Percentiles rank a stretch among this genome's conserved stretches.
Conservation (phyloP, 2,329 filamentous ascomycete species). For the Penicillium sp. region DNA sequence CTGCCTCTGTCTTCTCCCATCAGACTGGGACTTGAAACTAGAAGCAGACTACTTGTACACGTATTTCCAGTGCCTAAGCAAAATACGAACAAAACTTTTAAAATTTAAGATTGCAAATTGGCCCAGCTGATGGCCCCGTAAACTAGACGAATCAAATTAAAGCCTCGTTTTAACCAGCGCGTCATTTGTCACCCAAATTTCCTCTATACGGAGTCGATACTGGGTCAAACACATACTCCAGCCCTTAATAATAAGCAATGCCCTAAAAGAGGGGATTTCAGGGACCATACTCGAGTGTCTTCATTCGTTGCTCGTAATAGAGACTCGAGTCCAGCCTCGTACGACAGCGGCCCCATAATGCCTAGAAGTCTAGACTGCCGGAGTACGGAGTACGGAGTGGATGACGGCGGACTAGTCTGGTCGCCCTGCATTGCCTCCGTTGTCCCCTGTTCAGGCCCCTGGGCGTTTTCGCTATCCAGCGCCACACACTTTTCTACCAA, state of each 20-base stretch:
- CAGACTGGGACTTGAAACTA: constrained; percentile 9
- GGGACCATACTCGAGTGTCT: background rate
- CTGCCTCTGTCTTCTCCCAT: background rate
- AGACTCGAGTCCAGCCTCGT: background rate
- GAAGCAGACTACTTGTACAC: constrained; percentile 1
- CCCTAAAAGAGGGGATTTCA: background rate
- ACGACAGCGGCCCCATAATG: background rate
- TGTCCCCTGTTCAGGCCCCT: background rate
- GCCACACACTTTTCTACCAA: background rate
- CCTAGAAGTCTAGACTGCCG: background rate
- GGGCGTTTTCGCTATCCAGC: background rate
- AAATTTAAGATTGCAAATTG: background rate
- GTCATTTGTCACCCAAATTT: background rate
- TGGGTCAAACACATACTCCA: no score
- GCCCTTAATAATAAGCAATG: background rate
- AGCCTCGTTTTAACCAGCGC: background rate
- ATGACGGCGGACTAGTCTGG: background rate
- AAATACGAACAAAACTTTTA: background rate
- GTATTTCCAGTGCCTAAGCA: background rate
- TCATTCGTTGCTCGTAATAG: background rate
- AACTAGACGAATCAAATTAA: constrained; percentile 5
- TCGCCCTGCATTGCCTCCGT: background rate
- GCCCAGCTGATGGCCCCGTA: background rate
- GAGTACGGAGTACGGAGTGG: background rate
- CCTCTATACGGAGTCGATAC: background rate